A percentile compares a stretch with the other conserved stretches of the same genome.
Evolutionary conservation across 805 yeast genomes (phyloP).

Genomic region (Nakazawaea ambrosiae): DNA sequence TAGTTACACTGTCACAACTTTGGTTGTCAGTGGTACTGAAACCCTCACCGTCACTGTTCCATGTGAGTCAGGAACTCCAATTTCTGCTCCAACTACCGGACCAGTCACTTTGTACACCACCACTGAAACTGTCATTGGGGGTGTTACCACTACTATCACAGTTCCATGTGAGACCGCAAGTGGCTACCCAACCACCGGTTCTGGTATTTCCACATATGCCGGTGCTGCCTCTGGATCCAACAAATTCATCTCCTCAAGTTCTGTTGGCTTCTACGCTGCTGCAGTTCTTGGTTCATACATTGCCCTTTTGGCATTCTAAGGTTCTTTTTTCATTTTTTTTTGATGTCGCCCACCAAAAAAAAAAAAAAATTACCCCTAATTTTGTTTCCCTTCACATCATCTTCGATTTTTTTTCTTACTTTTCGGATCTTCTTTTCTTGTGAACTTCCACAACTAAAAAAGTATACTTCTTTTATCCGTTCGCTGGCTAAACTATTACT

Average conservation of each 20-base stretch:
- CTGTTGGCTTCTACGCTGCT: slow-evolving; percentile 2
- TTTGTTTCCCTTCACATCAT: neutral
- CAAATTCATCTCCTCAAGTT: slow-evolving; percentile 1
- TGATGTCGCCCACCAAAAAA: too few relatives aligned
- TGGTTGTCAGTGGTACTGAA: slow-evolving; percentile 5
- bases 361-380: too few relatives aligned
- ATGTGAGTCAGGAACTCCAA: slow-evolving; percentile 8
- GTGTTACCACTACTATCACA: slow-evolving; percentile 23
- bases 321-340: neutral
- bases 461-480: too few relatives aligned
- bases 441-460: too few relatives aligned
- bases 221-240: slow-evolving; percentile 8
- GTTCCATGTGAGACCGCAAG: slow-evolving; percentile 8
- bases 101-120: slow-evolving; percentile 11
- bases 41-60: slow-evolving; percentile 11
- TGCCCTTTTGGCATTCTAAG: slow-evolving; percentile 7
- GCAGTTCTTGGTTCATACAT: slow-evolving; percentile 1
- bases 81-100: slow-evolving; percentile 8
- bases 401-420: too few relatives aligned
- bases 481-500: too few relatives aligned
- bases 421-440: neutral
- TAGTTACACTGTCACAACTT: slow-evolving; percentile 11
- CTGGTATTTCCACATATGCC: slow-evolving; percentile 7
- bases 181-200: neutral
- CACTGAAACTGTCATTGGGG: slow-evolving; percentile 9